Conservation (phyloP, 805 yeast genomes). For the Blastobotrys attinorum region DNA sequence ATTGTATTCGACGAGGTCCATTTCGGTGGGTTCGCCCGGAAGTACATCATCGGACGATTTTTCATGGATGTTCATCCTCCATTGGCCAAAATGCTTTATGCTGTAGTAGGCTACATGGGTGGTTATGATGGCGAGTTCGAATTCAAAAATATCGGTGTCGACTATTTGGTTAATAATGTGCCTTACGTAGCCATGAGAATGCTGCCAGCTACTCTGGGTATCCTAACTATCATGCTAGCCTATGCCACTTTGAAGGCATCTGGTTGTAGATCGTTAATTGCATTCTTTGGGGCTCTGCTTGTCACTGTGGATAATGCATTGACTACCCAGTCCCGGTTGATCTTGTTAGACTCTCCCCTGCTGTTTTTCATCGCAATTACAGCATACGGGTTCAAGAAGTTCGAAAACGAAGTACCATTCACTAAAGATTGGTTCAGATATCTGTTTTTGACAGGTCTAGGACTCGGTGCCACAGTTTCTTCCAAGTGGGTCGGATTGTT, state of each 20-base stretch:
- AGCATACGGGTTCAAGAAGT: constrained; percentile 43
- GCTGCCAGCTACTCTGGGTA: constrained; percentile 49
- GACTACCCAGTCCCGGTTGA: constrained; percentile 51
- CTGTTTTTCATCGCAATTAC: constrained; percentile 38
- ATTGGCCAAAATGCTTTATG: constrained; percentile 51
- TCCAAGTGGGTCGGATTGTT: constrained; percentile 66
- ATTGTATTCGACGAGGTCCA: constrained; percentile 86
- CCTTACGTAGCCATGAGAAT: constrained; percentile 51
- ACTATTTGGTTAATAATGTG: constrained; percentile 32
- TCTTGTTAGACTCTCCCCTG: constrained; percentile 40
- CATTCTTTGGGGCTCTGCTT: constrained; percentile 44
- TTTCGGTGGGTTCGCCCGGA: constrained; percentile 92
- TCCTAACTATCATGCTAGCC: constrained; percentile 42
- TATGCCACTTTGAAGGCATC: constrained; percentile 48
- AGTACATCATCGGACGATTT: constrained; percentile 58
- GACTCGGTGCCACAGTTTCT: constrained; percentile 49
- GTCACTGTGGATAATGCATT: constrained; percentile 58
- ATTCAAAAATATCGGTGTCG: constrained; percentile 39
- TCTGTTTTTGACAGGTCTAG: constrained; percentile 39
- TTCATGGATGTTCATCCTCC: constrained; percentile 74
- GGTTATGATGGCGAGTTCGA: constrained; percentile 46
- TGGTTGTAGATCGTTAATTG: constrained; percentile 44
- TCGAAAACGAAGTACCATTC: constrained; percentile 40
- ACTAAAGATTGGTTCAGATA: constrained; percentile 45
- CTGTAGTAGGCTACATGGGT: constrained; percentile 42